These are phyloP conservation scores for Suillus sp. DNA, from an alignment of 768 basidiomycete genomes.

Conservation along the genomic window DNA sequence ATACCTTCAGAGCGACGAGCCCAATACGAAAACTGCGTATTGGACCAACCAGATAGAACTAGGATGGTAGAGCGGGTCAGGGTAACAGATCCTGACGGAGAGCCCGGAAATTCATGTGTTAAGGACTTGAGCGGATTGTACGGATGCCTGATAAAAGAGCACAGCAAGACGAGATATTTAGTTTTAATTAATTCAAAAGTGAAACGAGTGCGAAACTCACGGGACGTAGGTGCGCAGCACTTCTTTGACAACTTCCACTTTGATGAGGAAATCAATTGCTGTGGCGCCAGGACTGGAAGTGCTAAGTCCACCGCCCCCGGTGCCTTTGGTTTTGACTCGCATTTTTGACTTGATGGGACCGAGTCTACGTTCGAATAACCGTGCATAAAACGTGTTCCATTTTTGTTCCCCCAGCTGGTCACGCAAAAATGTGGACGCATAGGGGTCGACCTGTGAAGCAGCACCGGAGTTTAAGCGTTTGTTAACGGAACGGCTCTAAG, in stretches of 20 bases:
- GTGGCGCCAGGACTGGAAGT: conserved; percentile 38
- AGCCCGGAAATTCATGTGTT: conserved; percentile 39
- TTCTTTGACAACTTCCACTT: conserved; percentile 54
- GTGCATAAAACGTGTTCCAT: conserved; percentile 49
- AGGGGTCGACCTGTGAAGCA: conserved; percentile 41
- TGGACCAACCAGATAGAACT: conserved; percentile 53
- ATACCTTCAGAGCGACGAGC: conserved; percentile 53
- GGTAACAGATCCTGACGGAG: conserved; percentile 45
- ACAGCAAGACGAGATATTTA: conserved; percentile 4
- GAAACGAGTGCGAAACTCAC: conserved; percentile 35
- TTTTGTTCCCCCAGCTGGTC: conserved; percentile 45
- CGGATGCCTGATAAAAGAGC: conserved; percentile 41
- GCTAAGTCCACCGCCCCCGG: conserved; percentile 27
- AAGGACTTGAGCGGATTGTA: conserved; percentile 54
- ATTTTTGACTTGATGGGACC: conserved; percentile 41
- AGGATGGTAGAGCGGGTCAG: conserved; percentile 51
- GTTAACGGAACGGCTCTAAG: conserved; percentile 29
- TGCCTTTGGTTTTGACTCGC: conserved; percentile 33
- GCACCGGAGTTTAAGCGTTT: conserved; percentile 27
- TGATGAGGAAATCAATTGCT: conserved; percentile 53
- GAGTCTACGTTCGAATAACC: conserved; percentile 47
- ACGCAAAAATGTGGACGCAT: conserved; percentile 46
- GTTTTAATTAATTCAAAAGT: not conserved
- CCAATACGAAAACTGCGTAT: conserved; percentile 57
- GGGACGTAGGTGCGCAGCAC: conserved; percentile 50